A percentile compares a stretch with the other conserved stretches of the same genome.
phyloP scores from a whole-genome alignment of 1,284 basidiomycete species.

The Naganishia sp. region DNA sequence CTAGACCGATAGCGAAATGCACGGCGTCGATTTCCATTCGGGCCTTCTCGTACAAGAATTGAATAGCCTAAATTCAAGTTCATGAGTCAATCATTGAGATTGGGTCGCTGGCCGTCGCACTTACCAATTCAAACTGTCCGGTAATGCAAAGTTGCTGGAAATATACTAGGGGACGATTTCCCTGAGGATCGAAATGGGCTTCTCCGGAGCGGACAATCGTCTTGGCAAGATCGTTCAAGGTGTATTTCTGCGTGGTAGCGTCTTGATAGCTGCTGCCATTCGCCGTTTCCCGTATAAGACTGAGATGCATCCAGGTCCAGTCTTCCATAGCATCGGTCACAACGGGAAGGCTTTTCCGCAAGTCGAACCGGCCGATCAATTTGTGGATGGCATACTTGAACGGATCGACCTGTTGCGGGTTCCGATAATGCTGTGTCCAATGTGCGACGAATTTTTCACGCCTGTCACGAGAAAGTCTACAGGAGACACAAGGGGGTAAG shows the following conservation, averaged over 20 bases:
- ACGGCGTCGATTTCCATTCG: constrained; percentile 92
- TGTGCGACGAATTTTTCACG: constrained; percentile 72
- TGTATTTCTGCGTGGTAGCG: constrained; percentile 60
- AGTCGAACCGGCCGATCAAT: constrained; percentile 88
- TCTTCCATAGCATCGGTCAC: constrained; percentile 93
- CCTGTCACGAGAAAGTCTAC: constrained; percentile 72
- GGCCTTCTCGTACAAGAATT: constrained; percentile 82
- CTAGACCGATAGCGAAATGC: constrained; percentile 86
- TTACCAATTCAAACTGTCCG: constrained; percentile 88
- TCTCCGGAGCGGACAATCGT: constrained; percentile 86
- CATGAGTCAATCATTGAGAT: constrained; percentile 8
- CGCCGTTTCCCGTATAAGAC: constrained; percentile 61
- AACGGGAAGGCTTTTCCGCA: constrained; percentile 75
- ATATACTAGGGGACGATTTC: constrained; percentile 69
- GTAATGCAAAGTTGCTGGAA: constrained; percentile 87
- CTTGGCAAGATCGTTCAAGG: constrained; percentile 75
- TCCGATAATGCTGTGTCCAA: constrained; percentile 56
- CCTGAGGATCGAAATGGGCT: constrained; percentile 82
- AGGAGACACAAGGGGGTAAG: constrained; percentile 4
- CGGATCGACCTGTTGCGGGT: constrained; percentile 74
- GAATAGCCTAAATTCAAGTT: constrained; percentile 67
- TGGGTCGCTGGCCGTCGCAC: constrained; percentile 39
- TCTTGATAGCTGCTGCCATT: constrained; percentile 68
- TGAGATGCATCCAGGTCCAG: constrained; percentile 97
- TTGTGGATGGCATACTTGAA: constrained; percentile 97